Evolutionary conservation across 2,329 filamentous ascomycete genomes (phyloP).

Genomic region (Cadophora sp.): DNA sequence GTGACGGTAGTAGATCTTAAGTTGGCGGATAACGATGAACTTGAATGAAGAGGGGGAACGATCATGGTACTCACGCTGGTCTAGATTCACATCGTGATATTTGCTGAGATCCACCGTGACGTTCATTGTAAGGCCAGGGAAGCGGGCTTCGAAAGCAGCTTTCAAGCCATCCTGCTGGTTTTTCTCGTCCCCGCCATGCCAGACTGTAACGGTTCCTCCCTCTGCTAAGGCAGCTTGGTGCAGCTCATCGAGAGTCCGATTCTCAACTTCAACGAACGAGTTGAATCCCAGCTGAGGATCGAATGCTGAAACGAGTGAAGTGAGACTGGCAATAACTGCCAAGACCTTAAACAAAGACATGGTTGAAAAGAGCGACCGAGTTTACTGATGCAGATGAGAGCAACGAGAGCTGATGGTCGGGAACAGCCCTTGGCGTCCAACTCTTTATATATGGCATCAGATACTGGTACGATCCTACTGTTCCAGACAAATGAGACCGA

Average conservation of each 20-base stretch:
- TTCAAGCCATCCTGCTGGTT: conserved; percentile 45
- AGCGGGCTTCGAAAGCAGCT: conserved; percentile 50
- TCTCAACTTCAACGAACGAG: conserved; percentile 45
- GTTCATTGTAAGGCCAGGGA: conserved; percentile 53
- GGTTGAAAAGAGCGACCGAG: background rate
- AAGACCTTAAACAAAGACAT: conserved; percentile 9
- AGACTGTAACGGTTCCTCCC: conserved; percentile 52
- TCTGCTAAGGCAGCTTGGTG: conserved; percentile 57
- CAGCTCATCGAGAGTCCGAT: conserved; percentile 55
- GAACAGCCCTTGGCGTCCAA: background rate
- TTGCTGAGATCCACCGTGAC: conserved; percentile 59
- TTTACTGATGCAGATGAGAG: background rate
- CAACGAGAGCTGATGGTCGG: background rate
- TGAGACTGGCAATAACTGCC: background rate
- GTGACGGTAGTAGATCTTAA: background rate
- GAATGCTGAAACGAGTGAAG: conserved; percentile 5
- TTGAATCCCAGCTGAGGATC: conserved; percentile 18
- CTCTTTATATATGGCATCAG: background rate
- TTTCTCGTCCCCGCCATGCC: conserved; percentile 56
- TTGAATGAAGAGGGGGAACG: background rate
- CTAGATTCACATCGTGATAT: conserved; percentile 56
- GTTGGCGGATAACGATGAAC: background rate
- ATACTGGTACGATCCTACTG: background rate
- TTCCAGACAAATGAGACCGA: background rate
- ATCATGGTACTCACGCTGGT: conserved; percentile 40